Conservation (phyloP, 2,329 filamentous ascomycete species). For the Trichoderma koningii region DNA sequence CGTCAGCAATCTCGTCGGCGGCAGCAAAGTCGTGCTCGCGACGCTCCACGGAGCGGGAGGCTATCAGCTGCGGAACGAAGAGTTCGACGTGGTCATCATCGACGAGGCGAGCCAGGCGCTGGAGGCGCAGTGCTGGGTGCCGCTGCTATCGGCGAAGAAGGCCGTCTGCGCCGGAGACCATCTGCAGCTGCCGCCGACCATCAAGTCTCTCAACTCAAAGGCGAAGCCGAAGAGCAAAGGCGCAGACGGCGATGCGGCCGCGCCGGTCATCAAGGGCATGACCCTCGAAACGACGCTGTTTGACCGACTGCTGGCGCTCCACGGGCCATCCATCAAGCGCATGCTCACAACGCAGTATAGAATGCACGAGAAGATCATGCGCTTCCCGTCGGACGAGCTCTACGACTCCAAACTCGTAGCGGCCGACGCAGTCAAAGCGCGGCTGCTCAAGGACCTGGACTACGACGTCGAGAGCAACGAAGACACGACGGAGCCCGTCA, state of each 20-base stretch:
- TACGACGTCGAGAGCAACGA: constrained; percentile 80
- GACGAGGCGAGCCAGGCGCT: constrained; percentile 95
- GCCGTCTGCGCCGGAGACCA: constrained; percentile 92
- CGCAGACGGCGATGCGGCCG: constrained; percentile 37
- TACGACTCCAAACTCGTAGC: constrained; percentile 83
- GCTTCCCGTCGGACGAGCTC: constrained; percentile 84
- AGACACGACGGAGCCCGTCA: constrained; percentile 81
- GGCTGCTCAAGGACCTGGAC: constrained; percentile 74
- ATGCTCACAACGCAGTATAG: constrained; percentile 98
- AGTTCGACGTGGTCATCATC: constrained; percentile 92
- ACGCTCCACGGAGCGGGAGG: constrained; percentile 92
- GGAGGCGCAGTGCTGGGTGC: constrained; percentile 97
- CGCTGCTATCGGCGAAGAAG: constrained; percentile 77
- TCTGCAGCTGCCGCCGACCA: constrained; percentile 88
- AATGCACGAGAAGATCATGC: constrained; percentile 96
- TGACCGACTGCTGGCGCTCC: constrained; percentile 78
- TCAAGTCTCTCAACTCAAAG: constrained; percentile 73
- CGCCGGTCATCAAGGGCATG: constrained; percentile 51
- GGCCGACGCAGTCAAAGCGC: constrained; percentile 72
- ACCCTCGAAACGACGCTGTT: constrained; percentile 89
- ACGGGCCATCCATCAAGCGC: constrained; percentile 81
- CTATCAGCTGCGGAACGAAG: constrained; percentile 73
- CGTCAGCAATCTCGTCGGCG: constrained; percentile 70
- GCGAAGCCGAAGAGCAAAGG: constrained; percentile 44
- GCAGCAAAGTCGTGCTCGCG: constrained; percentile 85